Base-by-base conservation (phyloP, 441 rosid species). In the Euphorbia neoarborescens region DNA sequence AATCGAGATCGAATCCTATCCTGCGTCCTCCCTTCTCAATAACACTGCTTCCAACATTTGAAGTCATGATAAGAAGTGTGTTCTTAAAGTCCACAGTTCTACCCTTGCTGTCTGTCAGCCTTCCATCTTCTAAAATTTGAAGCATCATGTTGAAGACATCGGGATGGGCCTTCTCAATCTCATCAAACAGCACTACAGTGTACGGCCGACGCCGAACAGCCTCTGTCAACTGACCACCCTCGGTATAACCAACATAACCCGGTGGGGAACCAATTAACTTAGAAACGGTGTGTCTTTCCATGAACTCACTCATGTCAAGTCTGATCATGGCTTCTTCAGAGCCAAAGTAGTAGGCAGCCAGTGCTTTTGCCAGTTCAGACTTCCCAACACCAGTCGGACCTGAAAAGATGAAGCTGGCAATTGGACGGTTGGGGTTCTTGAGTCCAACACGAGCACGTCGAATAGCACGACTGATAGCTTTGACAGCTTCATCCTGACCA, bases 311-410 rank as follows among this genome's bases (percentile, higher is more conserved):
- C 99, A 94, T 92, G 71, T 94, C 99, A 7, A 94, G 94, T 35
- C 99, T 81, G 63, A 94, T 87, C 98, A 94, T 92, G 62, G 99
- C 90, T 76, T 94, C 98, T 77, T 92, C 98, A 17, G 99, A 92
- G 12, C 98, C 98, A 37, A 92, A 94, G 79, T 90, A 90, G 81
- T 89, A 92, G 69, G 97, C 91, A 64, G 99, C 98, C 27, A 94
- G 82, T 57, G 98, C 89, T 77, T 92, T 94, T 2, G 99, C 99
- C 65, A 94, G 87, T 73, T 94, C 99, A 20, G 99, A 92, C 79
- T 94, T 94, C 30, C 99, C 99, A 1, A 94, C 99, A 84, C 99
- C 99, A 40, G 99, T 94, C 53, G 99, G 99, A 68, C 99, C 99
- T 62, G 99, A 92, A 82, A 95, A 95, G 79, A 95, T 92, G 87